Percentiles rank a stretch among this genome's conserved stretches.
Evolutionary conservation across 371 early-diverging fungal species (phyloP).

Genomic region (Apophysomyces variabilis): DNA sequence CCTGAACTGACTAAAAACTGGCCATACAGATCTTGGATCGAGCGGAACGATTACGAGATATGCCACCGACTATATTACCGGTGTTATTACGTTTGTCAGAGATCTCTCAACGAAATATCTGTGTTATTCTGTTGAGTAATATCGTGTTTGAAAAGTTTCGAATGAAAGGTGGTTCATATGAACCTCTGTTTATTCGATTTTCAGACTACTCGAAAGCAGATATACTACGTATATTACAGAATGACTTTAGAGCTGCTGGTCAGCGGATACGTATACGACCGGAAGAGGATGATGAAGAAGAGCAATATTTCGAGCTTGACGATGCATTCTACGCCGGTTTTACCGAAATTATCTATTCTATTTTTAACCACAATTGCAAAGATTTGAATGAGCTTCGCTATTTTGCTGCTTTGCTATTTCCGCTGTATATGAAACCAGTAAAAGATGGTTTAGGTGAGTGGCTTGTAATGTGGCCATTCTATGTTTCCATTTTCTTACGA

Average conservation of each 20-base stretch:
- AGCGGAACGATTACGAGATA: conserved; percentile 80
- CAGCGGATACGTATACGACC: conserved; percentile 21
- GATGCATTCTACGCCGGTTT: conserved; percentile 73
- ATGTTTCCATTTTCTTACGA: neutral
- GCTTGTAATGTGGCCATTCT: neutral
- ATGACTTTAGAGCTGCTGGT: conserved; percentile 60
- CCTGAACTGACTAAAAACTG: neutral
- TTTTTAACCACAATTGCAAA: conserved; percentile 78
- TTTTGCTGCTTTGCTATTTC: conserved; percentile 76
- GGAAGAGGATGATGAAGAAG: conserved; percentile 21
- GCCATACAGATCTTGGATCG: conserved; percentile 70
- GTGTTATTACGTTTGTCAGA: conserved; percentile 74
- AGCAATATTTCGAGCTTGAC: conserved; percentile 30
- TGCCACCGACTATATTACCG: conserved; percentile 68
- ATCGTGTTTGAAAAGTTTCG: conserved; percentile 85
- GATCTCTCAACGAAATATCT: conserved; percentile 66
- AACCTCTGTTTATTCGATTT: conserved; percentile 72
- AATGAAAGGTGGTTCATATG: conserved; percentile 65
- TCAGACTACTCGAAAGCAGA: conserved; percentile 76
- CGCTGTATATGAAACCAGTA: conserved; percentile 82
- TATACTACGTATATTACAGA: conserved; percentile 68
- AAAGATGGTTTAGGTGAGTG: conserved; percentile 66
- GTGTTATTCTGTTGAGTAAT: conserved; percentile 73
- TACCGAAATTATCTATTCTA: conserved; percentile 73
- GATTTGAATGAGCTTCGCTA: conserved; percentile 88